Percentiles rank a stretch among this genome's conserved stretches.
Evolutionary conservation across 2,329 filamentous ascomycete genomes (phyloP).

Genomic region (Tolypocladium cylindrosporum): DNA sequence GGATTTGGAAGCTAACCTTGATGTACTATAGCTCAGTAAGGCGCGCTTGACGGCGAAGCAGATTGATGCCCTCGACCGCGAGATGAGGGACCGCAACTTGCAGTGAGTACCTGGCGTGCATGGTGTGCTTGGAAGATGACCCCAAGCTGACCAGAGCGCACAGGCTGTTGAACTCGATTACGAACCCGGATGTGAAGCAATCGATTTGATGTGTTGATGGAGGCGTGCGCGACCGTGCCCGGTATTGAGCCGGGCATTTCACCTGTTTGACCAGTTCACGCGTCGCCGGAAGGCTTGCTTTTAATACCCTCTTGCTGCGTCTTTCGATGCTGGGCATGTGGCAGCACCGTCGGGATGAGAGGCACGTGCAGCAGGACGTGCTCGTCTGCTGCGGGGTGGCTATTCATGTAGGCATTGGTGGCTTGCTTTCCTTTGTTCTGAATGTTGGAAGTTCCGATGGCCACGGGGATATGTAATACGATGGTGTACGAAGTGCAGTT

Average conservation of each 20-base stretch:
- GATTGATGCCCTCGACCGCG: constrained; percentile 43
- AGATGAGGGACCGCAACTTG: constrained; percentile 46
- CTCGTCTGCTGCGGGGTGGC: background rate
- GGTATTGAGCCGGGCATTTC: background rate
- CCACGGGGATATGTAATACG: background rate
- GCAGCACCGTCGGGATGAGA: background rate
- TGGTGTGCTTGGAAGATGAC: no score
- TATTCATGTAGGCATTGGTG: background rate
- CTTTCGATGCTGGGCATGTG: background rate
- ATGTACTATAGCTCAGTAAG: constrained; percentile 28
- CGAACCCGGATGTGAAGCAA: constrained; percentile 10
- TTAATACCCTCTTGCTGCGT: constrained; percentile 5
- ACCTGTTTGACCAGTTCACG: background rate
- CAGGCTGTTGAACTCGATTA: constrained; percentile 14
- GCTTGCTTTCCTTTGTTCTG: background rate
- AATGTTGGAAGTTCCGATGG: background rate
- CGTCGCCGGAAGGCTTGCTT: background rate
- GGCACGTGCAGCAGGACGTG: background rate
- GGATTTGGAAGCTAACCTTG: background rate
- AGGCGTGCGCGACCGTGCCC: background rate
- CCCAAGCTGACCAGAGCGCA: background rate
- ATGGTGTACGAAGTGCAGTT: background rate
- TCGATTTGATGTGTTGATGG: constrained; percentile 1
- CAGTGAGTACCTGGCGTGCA: constrained; percentile 19
- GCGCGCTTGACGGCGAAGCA: constrained; percentile 35